Evolutionary conservation across 331 rosid species (phyloP), one percentile per base, ranked within the genome.

Genomic region (Acacia concinna): DNA sequence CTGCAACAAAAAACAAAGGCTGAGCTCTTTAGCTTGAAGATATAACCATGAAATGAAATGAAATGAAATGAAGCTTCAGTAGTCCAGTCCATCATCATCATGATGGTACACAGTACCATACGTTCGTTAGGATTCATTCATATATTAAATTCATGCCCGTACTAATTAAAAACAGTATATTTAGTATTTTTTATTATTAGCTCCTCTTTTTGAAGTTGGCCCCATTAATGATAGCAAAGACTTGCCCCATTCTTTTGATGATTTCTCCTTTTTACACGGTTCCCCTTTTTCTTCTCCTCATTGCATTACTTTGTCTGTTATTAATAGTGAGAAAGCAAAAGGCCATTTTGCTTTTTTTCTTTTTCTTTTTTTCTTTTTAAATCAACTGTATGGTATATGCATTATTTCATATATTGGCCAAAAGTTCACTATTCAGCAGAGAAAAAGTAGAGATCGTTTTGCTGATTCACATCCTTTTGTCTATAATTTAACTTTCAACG

Each of bases 381-480:
- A 20, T 63, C 13, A 30, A n/a, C 18, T 14, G 4, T 60, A 14
- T 14, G 2, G 5, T 7, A 28, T 30, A 60, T n/a, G n/a, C n/a
- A n/a, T 28, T 0, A 57, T 57, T 59, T n/a, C n/a, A 28, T 37
- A 59, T 60, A 9, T 65, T 32, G 73, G 20, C 37, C 12, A 43
- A 56, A 67, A 74, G 76, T 75, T 73, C 66, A 4, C 2, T 80
- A 23, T 2, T 74, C 63, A 28, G 21, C 63, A 14, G 10, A 18
- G 8, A 18, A 20, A 17, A 20, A 17, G 15, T 32, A 35, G 31
- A 46, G 23, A 44, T 60, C 28, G 63, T 28, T 4, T 47, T 37
- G 30, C 46, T 12, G 4, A 21, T 54, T 21, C 60, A 5, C 35
- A 21, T 9, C 15, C 21, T 38, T 38, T 49, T 23, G 15, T 8